phyloP scores from a whole-genome alignment of 2,329 filamentous ascomycete genomes.

The Penicillium decumbens region DNA sequence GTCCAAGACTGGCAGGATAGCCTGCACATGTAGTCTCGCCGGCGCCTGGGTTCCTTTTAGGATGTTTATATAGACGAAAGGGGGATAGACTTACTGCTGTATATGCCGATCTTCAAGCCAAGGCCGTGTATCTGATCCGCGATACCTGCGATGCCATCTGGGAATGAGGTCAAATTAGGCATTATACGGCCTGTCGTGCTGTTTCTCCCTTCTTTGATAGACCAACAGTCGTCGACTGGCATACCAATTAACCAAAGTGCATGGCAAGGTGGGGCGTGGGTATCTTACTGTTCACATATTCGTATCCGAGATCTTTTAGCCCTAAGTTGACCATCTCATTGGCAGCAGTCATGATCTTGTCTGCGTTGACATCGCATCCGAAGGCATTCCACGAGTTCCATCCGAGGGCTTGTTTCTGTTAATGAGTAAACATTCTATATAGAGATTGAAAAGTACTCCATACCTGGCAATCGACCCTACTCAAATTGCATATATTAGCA shows the following conservation, averaged over 20 bases:
- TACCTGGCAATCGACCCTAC: constrained; percentile 25
- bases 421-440: too few relatives aligned
- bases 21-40: constrained; percentile 50
- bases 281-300: constrained; percentile 43
- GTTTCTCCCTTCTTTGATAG: constrained; percentile 43
- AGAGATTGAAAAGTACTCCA: too few relatives aligned
- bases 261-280: background rate
- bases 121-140: constrained; percentile 53
- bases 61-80: background rate
- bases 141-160: constrained; percentile 53
- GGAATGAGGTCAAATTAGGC: constrained; percentile 51
- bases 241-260: background rate
- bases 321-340: constrained; percentile 45
- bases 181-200: constrained; percentile 43
- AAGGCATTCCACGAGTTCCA: constrained; percentile 49
- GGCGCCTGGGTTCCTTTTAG: constrained; percentile 20
- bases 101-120: constrained; percentile 61
- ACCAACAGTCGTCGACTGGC: constrained; percentile 59
- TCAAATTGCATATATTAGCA: background rate
- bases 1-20: constrained; percentile 55
- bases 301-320: constrained; percentile 47
- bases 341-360: constrained; percentile 46
- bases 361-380: constrained; percentile 46
- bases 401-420: constrained; percentile 29
- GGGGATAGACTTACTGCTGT: constrained; percentile 42